Evolutionary conservation across 768 basidiomycete genomes (phyloP).

Genomic region (Pholiota microspora): DNA sequence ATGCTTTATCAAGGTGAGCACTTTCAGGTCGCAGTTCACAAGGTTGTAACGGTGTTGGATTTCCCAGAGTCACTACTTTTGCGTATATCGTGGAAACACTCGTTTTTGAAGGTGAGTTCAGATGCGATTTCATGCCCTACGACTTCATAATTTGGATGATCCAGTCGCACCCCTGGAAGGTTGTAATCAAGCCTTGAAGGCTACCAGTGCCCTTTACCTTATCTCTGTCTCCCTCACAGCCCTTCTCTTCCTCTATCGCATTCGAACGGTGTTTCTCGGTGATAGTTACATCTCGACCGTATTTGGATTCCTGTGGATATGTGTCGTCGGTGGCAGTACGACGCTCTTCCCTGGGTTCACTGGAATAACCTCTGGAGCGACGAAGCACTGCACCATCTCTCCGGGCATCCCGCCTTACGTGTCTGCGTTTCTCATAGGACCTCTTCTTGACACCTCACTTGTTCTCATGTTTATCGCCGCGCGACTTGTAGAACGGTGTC

Average conservation of each 20-base stretch:
- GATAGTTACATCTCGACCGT: constrained; percentile 8
- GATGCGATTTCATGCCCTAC: background rate
- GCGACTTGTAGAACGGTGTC: constrained; percentile 1
- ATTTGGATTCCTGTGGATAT: constrained; percentile 8
- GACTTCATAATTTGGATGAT: background rate
- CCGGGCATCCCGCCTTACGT: constrained; percentile 8
- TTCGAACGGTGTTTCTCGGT: background rate
- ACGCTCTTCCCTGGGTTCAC: constrained; percentile 7
- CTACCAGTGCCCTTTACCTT: background rate
- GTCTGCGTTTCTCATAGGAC: constrained; percentile 5
- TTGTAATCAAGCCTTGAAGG: background rate
- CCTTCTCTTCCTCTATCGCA: constrained; percentile 7
- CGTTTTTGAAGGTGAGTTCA: constrained; percentile 1
- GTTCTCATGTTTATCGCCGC: constrained; percentile 13
- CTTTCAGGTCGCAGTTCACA: background rate
- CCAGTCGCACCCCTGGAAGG: constrained; percentile 2
- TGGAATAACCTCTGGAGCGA: background rate
- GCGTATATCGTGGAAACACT: background rate
- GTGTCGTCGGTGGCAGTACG: background rate
- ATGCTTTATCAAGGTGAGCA: background rate
- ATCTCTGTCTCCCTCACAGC: constrained; percentile 6
- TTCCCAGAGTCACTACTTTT: background rate
- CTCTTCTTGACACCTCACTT: constrained; percentile 9
- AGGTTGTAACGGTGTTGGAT: background rate
- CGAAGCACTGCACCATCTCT: constrained; percentile 1